These are phyloP conservation scores for Diaporthe sp. DNA, from an alignment of 2,329 filamentous ascomycete species.

Conservation along the genomic window DNA sequence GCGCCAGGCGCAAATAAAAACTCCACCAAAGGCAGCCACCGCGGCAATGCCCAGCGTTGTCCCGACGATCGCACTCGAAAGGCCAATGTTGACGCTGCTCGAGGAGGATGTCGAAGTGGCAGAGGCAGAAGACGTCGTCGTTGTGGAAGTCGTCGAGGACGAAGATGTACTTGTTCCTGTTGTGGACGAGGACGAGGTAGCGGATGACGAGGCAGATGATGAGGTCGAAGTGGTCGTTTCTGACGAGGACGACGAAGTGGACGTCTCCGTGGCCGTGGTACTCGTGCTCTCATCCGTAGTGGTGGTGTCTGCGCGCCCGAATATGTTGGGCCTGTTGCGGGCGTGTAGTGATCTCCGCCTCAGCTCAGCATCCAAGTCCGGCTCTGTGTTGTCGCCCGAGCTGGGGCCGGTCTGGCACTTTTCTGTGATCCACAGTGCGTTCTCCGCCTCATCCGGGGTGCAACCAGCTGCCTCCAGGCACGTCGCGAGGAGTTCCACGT, in stretches of 20 bases:
- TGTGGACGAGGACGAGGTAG: background rate
- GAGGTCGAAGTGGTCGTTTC: background rate
- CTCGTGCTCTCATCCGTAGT: background rate
- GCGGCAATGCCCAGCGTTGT: background rate
- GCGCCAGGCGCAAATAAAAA: background rate
- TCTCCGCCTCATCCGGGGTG: background rate
- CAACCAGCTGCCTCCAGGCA: conserved; percentile 16
- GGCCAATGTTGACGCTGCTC: background rate
- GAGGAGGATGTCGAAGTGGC: background rate
- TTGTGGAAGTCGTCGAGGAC: background rate
- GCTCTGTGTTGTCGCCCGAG: background rate
- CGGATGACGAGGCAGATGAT: background rate
- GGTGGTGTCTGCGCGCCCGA: background rate
- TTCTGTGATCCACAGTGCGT: conserved; percentile 8
- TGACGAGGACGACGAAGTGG: background rate
- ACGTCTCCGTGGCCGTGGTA: background rate
- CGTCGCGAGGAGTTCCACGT: background rate
- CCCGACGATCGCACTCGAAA: conserved; percentile 20
- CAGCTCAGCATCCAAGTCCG: background rate
- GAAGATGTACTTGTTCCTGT: background rate
- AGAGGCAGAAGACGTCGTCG: background rate
- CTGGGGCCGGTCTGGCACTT: background rate
- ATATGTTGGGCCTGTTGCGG: background rate
- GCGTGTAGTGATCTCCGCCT: background rate
- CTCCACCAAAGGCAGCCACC: background rate